Conservation (phyloP, 2,329 filamentous ascomycete genomes). For the Epicoccum nigrum region DNA sequence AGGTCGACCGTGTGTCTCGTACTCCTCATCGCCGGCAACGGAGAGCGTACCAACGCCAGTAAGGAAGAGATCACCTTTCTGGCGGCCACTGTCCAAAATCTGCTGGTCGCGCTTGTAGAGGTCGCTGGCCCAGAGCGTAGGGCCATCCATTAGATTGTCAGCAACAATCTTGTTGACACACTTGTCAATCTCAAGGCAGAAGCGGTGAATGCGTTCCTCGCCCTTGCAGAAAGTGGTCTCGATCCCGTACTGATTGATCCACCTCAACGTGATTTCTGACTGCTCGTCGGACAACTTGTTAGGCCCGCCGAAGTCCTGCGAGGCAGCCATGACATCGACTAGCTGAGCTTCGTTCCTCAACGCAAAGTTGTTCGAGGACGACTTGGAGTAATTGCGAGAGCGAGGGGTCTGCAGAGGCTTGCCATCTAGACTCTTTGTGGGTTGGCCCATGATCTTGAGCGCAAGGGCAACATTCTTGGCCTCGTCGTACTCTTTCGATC, state of each 20-base stretch:
- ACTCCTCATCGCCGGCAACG: slow-evolving; percentile 56
- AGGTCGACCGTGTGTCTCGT: slow-evolving; percentile 47
- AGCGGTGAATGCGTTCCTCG: slow-evolving; percentile 92
- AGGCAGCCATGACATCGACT: slow-evolving; percentile 83
- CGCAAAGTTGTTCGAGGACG: slow-evolving; percentile 65
- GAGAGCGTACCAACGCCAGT: slow-evolving; percentile 56
- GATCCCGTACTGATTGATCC: slow-evolving; percentile 80
- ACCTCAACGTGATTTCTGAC: slow-evolving; percentile 80
- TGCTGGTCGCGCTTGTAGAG: slow-evolving; percentile 80
- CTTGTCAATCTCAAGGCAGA: slow-evolving; percentile 86
- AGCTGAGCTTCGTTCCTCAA: slow-evolving; percentile 84
- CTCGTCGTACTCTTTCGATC: slow-evolving; percentile 86
- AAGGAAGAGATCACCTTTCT: slow-evolving; percentile 56
- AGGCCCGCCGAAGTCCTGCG: slow-evolving; percentile 82
- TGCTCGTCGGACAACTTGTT: slow-evolving; percentile 98
- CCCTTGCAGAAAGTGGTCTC: slow-evolving; percentile 96
- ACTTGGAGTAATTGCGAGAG: slow-evolving; percentile 52
- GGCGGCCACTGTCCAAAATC: slow-evolving; percentile 59
- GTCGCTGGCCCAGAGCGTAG: slow-evolving; percentile 90
- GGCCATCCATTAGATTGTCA: slow-evolving; percentile 81
- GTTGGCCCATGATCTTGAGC: slow-evolving; percentile 84
- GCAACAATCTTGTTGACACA: slow-evolving; percentile 86
- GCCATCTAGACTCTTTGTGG: slow-evolving; percentile 50
- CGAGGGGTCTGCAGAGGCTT: slow-evolving; percentile 48
- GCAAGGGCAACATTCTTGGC: slow-evolving; percentile 85